A percentile compares a stretch with the other conserved stretches of the same genome.
These are phyloP conservation scores for Microbotryum saponariae DNA, from an alignment of 1,284 basidiomycete species.

Conservation along the genomic window DNA sequence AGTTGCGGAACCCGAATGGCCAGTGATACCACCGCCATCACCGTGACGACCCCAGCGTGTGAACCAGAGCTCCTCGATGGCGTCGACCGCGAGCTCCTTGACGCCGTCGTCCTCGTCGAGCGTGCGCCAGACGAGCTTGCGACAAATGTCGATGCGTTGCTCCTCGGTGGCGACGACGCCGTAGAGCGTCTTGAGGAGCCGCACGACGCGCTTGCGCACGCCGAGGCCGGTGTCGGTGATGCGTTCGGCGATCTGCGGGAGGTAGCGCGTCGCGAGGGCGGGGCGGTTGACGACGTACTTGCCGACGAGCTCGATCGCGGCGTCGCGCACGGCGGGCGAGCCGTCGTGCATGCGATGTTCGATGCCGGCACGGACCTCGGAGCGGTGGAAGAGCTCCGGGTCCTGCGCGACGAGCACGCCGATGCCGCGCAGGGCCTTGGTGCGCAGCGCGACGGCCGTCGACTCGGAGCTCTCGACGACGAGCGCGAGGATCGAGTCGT, in stretches of 20 bases:
- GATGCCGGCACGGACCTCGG: slow-evolving; percentile 60
- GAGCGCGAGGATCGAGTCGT: slow-evolving; percentile 68
- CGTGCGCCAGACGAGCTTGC: slow-evolving; percentile 71
- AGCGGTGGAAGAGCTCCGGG: slow-evolving; percentile 60
- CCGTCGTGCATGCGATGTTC: slow-evolving; percentile 81
- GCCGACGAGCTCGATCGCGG: slow-evolving; percentile 88
- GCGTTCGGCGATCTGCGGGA: slow-evolving; percentile 72
- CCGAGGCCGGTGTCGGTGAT: slow-evolving; percentile 85
- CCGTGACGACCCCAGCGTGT: background rate
- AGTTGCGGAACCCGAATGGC: background rate
- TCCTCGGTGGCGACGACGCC: slow-evolving; percentile 51
- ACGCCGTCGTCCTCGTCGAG: slow-evolving; percentile 87
- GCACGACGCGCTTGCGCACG: slow-evolving; percentile 91
- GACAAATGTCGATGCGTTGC: slow-evolving; percentile 70
- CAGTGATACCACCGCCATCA: no score
- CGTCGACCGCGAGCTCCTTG: slow-evolving; percentile 79
- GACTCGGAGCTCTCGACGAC: slow-evolving; percentile 70
- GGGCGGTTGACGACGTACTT: slow-evolving; percentile 86
- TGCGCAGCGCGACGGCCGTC: slow-evolving; percentile 73
- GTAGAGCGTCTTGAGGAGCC: slow-evolving; percentile 79
- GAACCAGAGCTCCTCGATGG: slow-evolving; percentile 86
- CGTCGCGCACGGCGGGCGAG: slow-evolving; percentile 88
- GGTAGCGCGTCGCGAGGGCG: slow-evolving; percentile 74
- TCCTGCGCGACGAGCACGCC: slow-evolving; percentile 78
- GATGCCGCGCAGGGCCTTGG: slow-evolving; percentile 78